phyloP scores from a whole-genome alignment of 352 stramenopile genomes.

The Pythium chondricola region DNA sequence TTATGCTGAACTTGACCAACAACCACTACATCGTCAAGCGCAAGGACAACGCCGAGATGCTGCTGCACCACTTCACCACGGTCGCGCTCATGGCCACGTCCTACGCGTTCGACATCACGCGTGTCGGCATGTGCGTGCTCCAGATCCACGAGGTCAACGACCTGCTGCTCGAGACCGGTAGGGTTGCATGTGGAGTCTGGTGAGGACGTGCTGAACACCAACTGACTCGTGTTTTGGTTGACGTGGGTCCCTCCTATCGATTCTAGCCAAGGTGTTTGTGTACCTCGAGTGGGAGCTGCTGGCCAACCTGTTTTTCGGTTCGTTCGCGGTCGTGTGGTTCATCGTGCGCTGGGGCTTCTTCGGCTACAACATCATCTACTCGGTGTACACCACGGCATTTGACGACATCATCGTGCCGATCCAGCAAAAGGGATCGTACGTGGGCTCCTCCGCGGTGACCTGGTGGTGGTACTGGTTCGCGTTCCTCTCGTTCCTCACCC shows the following conservation, averaged over 20 bases:
- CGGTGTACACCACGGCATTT: constrained; percentile 45
- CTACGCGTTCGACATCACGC: constrained; percentile 66
- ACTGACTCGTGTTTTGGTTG: too few relatives aligned
- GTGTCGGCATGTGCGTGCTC: constrained; percentile 66
- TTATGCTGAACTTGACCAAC: constrained; percentile 79
- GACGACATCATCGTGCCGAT: constrained; percentile 46
- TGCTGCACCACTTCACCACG: constrained; percentile 71
- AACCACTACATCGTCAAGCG: constrained; percentile 78
- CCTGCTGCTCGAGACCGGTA: constrained; percentile 59
- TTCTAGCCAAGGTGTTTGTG: constrained; percentile 77
- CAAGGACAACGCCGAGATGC: constrained; percentile 80
- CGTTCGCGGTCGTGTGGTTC: constrained; percentile 70
- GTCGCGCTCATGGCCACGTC: constrained; percentile 77
- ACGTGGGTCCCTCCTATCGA: too few relatives aligned
- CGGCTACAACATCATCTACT: constrained; percentile 69
- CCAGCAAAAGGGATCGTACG: constrained; percentile 29
- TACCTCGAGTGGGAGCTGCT: constrained; percentile 64
- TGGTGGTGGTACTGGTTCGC: constrained; percentile 57
- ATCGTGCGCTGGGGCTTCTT: constrained; percentile 66
- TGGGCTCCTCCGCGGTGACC: constrained; percentile 25
- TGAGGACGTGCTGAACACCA: background rate
- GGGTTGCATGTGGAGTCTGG: too few relatives aligned
- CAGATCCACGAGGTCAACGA: constrained; percentile 83
- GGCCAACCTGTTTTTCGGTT: constrained; percentile 62
- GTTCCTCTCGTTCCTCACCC: constrained; percentile 48